Conservation (phyloP, 2,329 filamentous ascomycete species). For the Fusarium hainanense region DNA sequence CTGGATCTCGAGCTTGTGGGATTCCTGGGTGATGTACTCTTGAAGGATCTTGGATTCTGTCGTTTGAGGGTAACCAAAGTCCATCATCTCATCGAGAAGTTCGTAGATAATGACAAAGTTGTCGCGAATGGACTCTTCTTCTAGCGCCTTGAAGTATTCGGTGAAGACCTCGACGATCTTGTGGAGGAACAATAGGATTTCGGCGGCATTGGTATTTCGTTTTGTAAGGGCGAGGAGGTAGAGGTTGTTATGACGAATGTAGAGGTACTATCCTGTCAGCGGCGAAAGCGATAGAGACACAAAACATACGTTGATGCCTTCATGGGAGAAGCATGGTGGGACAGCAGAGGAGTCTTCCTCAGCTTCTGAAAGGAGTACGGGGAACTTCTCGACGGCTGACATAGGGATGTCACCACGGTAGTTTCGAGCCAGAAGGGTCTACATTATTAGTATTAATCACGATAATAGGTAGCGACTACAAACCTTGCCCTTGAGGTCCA, state of each 20-base stretch:
- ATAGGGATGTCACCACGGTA: constrained; percentile 99
- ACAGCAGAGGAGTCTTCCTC: constrained; percentile 99
- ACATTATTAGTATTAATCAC: constrained; percentile 29
- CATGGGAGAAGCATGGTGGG: constrained; percentile 96
- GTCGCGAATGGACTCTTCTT: constrained; percentile 98
- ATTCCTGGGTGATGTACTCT: constrained; percentile 99
- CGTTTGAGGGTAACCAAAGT: constrained; percentile 98
- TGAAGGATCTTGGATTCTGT: constrained; percentile 98
- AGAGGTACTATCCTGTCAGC: constrained; percentile 78
- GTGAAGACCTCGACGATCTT: constrained; percentile 99
- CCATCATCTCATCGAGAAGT: constrained; percentile 99
- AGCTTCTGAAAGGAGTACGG: constrained; percentile 92
- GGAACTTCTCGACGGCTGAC: constrained; percentile 98
- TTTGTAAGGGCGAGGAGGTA: constrained; percentile 98
- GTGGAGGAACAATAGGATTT: constrained; percentile 97
- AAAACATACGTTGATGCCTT: constrained; percentile 90
- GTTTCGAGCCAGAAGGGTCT: constrained; percentile 98
- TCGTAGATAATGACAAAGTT: constrained; percentile 99
- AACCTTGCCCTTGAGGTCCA: constrained; percentile 99
- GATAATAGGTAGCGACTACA: constrained; percentile 5
- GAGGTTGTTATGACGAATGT: constrained; percentile 99
- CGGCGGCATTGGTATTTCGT: constrained; percentile 98
- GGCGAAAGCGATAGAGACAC: constrained; percentile 1
- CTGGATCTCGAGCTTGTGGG: constrained; percentile 97
- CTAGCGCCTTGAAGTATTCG: constrained; percentile 98